Conservation (phyloP, 495 filamentous ascomycete species). For the Talaromyces thailandensis region DNA sequence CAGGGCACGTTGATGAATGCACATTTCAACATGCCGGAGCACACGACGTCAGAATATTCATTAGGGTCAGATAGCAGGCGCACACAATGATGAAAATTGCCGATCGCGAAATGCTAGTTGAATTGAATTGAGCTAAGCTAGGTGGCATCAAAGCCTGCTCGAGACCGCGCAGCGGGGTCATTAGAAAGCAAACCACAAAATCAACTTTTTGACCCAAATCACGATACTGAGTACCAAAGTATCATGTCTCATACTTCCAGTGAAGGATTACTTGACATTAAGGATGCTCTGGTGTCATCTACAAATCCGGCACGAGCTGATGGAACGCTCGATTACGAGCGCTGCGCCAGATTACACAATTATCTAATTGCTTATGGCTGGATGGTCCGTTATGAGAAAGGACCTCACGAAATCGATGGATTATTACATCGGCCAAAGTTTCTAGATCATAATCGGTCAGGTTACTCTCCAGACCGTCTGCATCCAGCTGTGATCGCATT, state of each 20-base stretch:
- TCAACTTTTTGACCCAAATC: not conserved
- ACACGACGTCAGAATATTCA: no score
- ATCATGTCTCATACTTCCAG: no score
- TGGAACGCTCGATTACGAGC: conserved; percentile 21
- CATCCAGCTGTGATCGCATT: conserved; percentile 19
- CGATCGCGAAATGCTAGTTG: no score
- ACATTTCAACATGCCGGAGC: no score
- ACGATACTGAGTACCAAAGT: not conserved
- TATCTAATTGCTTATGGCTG: conserved; percentile 23
- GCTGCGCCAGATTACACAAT: conserved; percentile 36
- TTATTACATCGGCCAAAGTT: not conserved
- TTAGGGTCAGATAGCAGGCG: no score
- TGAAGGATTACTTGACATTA: conserved; percentile 11
- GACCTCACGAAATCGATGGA: conserved; percentile 5
- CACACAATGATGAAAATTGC: no score
- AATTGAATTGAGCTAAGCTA: not conserved
- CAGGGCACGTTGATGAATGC: no score
- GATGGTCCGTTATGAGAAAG: not conserved
- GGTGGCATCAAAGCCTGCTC: not conserved
- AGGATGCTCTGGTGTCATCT: conserved; percentile 19
- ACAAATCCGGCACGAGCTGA: conserved; percentile 20
- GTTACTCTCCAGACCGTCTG: conserved; percentile 14
- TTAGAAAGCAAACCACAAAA: not conserved
- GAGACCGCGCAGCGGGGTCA: not conserved
- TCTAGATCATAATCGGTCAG: not conserved